Base-by-base conservation (phyloP, 768 basidiomycete species). In the Brasilioporus rufonigricans region DNA sequence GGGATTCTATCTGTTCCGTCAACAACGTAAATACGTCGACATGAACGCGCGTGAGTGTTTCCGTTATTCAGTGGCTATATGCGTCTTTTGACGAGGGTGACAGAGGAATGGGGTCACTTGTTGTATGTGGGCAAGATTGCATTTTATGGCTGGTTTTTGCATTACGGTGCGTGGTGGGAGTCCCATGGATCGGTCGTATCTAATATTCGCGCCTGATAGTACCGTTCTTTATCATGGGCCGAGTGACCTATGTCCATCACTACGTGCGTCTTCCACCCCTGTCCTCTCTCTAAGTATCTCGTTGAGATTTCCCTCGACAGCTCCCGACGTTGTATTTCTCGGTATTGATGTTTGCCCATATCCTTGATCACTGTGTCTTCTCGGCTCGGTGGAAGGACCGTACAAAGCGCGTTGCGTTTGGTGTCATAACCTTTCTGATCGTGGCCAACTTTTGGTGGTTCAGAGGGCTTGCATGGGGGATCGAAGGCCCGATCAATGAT, bases 221-320 rank as follows among this genome's bases (percentile, higher is more conserved):
- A 23, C 96, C 96, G 2, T 99, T 98, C 86, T 75, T 98, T 61
- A 86, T 98, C 75, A 99, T 99, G 97, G 95, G 92, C 21, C 91
- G 94, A 55, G 91, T 94, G 4, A 97, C 94, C 29, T 98, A 98
- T 63, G 75, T 98, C 26, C 96, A 98, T 71, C 94, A 97, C 77
- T 98, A 96, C 68, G 92, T 95, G 62, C 60, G 90, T 81, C 26
- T 13, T 8, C 39, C 12, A 1, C 1, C 31, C 7, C 5, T 16
- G n/a, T n/a, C n/a, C n/a, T n/a, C 18, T 13, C n/a, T 29, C 44
- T 12, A 3, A 26, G 10, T 21, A 8, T 16, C 3, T 32, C 5
- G 4, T 14, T 56, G 45, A 61, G 11, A 23, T 21, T 7, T 33
- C 7, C 5, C 13, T 32, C 54, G 2, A 57, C 62, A 94, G 91